Evolutionary conservation across 1,284 basidiomycete species (phyloP), one percentile per base, ranked within the genome.

Genomic region (Exsudoporus floridanus): DNA sequence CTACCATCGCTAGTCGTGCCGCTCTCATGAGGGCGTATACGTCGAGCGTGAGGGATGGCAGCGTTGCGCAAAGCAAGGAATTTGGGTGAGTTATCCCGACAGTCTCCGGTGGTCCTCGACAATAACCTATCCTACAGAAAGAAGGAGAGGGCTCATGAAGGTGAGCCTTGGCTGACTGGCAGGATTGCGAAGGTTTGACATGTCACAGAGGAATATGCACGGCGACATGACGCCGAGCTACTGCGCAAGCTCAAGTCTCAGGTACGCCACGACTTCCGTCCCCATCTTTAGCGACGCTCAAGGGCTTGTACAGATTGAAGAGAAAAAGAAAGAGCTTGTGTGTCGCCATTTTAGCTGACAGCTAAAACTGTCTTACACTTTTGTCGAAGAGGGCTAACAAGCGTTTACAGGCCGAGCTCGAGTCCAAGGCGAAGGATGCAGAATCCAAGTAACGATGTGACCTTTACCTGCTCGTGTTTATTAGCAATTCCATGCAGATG

Each of bases 81-180:
- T 88, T 81, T 68, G 72, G 71, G 78, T 80, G 58, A 33, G 75
- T 34, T 25, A 16, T 40, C 41, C n/a, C n/a, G 16, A 31, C 30
- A 36, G 16, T 43, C 3, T 31, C 37, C 5, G 13, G 27, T n/a
- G 7, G 16, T 14, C 16, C 7, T 21, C 23, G 21, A 37, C 19
- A 19, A 30, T 56, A 33, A 59, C 46, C 40, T 41, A 16, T 25
- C 53, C 36, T 62, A 44, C 65, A 90, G 87, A 61, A 82, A 83
- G 71, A 88, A 82, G 70, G 88, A 89, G 68, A 83, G 78, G 67
- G 88, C 86, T 16, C 80, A 87, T 54, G 87, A 89, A 74, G 80
- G 86, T 84, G 58, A 49, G 46, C 10, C n/a, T 21, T 18, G 3
- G 40, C 3, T 25, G 30, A 18, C 16, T 21, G 12, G 28, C 25